A percentile compares a stretch with the other conserved stretches of the same genome.
Conservation (phyloP, 768 basidiomycete species). For the Mrakia blollopis region DNA sequence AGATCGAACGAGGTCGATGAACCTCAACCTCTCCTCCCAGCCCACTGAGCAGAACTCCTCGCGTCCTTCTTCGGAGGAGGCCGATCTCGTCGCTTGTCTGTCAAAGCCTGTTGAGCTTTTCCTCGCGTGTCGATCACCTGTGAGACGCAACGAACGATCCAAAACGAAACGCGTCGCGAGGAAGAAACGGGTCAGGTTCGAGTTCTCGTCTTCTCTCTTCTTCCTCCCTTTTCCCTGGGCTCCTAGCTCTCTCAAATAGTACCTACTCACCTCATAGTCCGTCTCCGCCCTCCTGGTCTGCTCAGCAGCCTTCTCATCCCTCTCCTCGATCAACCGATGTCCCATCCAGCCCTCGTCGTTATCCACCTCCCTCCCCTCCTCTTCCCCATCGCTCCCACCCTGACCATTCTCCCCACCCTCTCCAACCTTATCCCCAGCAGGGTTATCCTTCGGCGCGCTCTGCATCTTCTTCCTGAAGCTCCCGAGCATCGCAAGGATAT, state of each 20-base stretch:
- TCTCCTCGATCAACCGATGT: slow-evolving; percentile 24
- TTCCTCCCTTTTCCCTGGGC: not conserved
- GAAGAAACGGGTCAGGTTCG: not conserved
- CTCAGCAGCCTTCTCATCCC: slow-evolving; percentile 16
- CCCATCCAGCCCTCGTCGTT: slow-evolving; percentile 28
- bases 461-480: slow-evolving; percentile 28
- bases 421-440: not conserved
- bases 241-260: not conserved
- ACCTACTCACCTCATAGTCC: slow-evolving; percentile 30
- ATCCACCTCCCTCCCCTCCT: slow-evolving; percentile 25
- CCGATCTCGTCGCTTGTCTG: not conserved
- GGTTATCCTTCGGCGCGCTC: not conserved
- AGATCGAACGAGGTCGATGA: too few relatives aligned
- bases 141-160: too few relatives aligned
- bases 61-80: slow-evolving; percentile 17
- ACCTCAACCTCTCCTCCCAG: slow-evolving; percentile 11
- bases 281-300: slow-evolving; percentile 26
- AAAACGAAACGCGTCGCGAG: too few relatives aligned
- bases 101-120: not conserved
- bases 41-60: slow-evolving; percentile 4
- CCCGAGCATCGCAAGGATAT: slow-evolving; percentile 17
- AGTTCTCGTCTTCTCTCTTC: not conserved
- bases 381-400: slow-evolving; percentile 1
- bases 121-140: slow-evolving; percentile 30
- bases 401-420: slow-evolving; percentile 1